phyloP scores from a whole-genome alignment of 306 rosid species.

The Psophocarpus tetragonolobus region DNA sequence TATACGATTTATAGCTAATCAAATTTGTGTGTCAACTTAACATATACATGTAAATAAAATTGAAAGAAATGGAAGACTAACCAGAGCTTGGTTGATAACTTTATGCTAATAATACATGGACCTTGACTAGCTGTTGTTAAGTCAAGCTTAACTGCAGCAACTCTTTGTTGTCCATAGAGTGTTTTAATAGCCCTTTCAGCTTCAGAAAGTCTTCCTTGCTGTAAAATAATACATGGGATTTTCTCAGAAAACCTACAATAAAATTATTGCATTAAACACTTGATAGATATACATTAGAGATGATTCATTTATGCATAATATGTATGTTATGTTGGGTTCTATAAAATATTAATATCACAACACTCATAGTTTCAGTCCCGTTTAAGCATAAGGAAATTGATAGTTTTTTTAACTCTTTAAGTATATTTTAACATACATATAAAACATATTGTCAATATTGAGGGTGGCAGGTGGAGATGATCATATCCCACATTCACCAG shows the following conservation, averaged over 20 bases:
- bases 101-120: conserved; percentile 42
- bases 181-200: conserved; percentile 79
- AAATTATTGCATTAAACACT: conserved; percentile 6
- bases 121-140: conserved; percentile 69
- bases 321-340: conserved; percentile 1
- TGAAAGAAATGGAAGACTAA: neutral
- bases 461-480: no score
- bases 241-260: conserved; percentile 29
- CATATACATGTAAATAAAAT: neutral
- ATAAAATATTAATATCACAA: neutral
- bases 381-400: conserved; percentile 8
- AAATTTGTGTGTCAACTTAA: conserved; percentile 1
- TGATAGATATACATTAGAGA: conserved; percentile 3
- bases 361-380: conserved; percentile 8
- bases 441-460: no score
- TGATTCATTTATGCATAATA: neutral
- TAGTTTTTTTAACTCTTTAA: neutral
- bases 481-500: no score
- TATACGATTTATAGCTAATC: neutral
- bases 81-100: conserved; percentile 11
- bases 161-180: conserved; percentile 83
- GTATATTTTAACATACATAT: neutral
- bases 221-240: conserved; percentile 37
- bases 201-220: conserved; percentile 85
- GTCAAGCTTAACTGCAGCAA: conserved; percentile 64